Evolutionary conservation across 306 rosid genomes (phyloP), one percentile per base, ranked within the genome.

Genomic region (Inga laurina): DNA sequence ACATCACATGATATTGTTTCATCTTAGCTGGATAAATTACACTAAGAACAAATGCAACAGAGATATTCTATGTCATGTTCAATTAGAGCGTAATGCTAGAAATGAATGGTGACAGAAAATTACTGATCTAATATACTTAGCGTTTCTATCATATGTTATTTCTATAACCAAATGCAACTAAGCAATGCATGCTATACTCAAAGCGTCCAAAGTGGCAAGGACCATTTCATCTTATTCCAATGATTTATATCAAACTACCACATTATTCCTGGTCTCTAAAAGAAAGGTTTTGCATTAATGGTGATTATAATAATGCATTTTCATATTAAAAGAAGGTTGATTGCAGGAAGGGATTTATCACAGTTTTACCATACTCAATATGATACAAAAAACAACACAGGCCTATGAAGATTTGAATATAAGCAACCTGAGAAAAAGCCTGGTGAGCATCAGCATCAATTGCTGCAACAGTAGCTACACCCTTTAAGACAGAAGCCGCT

Each of bases 361-460:
- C 43, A 27, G 30, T 66, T 72, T 76, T 57, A 82, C 64, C 21
- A 68, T 59, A 87, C 57, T 54, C 49, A 57, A 49, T 78, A 18
- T 72, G 75, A 81, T 39, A 59, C 48, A 69, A 80, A 82, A 83
- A 15, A 21, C 10, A 4, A 44, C 10, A n/a, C 18, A 7, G 76
- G 44, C 4, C 11, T 80, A 75, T 78, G 76, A 81, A 76, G 80
- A 80, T 65, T 69, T 76, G 49, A 72, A 79, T 49, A 62, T 68
- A 35, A 62, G 37, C 65, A 80, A 92, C 99, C 99, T 97, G 97
- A 90, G 98, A 98, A 57, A 97, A 82, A 44, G 98, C 80, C 87
- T 90, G 83, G 84, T 97, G 99, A 30, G 94, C 99, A 77, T 97
- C 97, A 27, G 97, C 99, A 82, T 97, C 97, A 56, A 97, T 93